Base-by-base conservation (phyloP, 805 yeast species). In the Schwanniomyces vanrijiae region DNA sequence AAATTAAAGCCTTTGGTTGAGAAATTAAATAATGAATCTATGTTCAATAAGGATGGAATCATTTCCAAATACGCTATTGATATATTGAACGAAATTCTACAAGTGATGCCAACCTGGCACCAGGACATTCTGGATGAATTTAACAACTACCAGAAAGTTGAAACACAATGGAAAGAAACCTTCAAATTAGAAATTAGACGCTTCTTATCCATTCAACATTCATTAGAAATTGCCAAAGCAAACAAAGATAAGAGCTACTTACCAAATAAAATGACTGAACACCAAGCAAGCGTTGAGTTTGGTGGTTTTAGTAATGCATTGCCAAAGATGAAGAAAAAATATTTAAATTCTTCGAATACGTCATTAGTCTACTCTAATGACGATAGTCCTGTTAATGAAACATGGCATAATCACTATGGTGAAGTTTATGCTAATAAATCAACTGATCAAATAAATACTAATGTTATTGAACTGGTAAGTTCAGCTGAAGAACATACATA, bases 231-330 rank as follows among this genome's bases (percentile, higher is more conserved):
- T 14, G 56, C 61, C n/a, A 65, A 61, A 31, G 48, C 49, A 6
- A 55, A 53, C 20, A 46, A 35, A 3, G 66, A 68, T 44, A 50
- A 54, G 2, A 46, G 43, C 18, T 71, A 72, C 48, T 64, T 64
- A 40, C 71, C 75, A 2, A 53, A 54, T 7, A 60, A 55, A 42
- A 43, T 67, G 44, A 61, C 64, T 6, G 76, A 72, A 46, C 58
- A 64, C 46, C 67, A 62, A 45, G 75, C 75, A 4, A 63, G 72
- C 37, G 54, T 69, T 39, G 68, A 65, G 28, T 72, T 70, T 58
- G 76, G 75, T 0, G 76, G 77, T 5, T 58, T 52, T 42, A 51
- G 52, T 37, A 65, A 64, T 48, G 70, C 70, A 2, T 51, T 61
- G 31, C 55, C 59, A 26, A 61, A 59, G 28, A 33, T 50, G 1